Percentiles rank a stretch among this genome's conserved stretches.
phyloP scores from a whole-genome alignment of 2,329 filamentous ascomycete genomes.

The Hypoxylon sp. region DNA sequence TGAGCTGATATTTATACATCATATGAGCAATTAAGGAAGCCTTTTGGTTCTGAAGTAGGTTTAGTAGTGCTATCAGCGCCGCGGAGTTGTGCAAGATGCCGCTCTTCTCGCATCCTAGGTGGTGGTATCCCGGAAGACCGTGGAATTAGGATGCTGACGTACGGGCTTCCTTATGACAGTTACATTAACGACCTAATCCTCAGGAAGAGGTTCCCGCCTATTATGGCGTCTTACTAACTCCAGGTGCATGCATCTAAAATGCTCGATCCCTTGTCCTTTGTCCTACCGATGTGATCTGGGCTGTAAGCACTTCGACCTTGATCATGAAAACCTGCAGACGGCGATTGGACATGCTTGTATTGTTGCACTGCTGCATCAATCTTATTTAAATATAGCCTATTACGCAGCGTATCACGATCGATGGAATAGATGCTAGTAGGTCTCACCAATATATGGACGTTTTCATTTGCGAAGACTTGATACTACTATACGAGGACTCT shows the following conservation, averaged over 20 bases:
- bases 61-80: neutral
- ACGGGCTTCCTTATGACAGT: neutral
- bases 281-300: neutral
- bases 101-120: neutral
- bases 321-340: neutral
- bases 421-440: slow-evolving; percentile 5
- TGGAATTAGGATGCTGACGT: neutral
- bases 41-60: too few species aligned
- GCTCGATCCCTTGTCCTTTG: neutral
- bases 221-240: neutral
- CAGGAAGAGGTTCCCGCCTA: neutral
- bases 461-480: slow-evolving; percentile 14
- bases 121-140: neutral
- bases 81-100: neutral
- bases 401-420: neutral
- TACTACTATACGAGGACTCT: slow-evolving; percentile 14
- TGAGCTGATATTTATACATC: too few species aligned
- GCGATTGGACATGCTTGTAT: neutral
- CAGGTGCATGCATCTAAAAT: neutral
- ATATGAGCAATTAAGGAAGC: too few species aligned
- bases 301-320: neutral
- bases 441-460: neutral
- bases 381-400: neutral
- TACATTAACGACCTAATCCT: neutral
- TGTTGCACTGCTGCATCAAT: neutral